These are phyloP conservation scores for Hansenula sp. DNA, from an alignment of 1,139 yeast species.

Conservation along the genomic window DNA sequence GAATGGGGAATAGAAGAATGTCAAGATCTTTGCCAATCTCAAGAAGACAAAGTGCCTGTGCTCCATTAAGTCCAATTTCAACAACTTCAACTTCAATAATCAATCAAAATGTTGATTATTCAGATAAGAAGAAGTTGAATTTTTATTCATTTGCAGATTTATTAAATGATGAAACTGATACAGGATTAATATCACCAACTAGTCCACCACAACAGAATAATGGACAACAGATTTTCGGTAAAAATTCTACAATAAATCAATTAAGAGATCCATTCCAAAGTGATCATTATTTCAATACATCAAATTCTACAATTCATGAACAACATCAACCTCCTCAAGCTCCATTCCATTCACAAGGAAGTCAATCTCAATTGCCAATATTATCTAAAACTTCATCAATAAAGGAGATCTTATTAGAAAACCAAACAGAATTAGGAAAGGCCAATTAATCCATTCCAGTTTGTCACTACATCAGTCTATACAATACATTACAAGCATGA, in stretches of 20 bases:
- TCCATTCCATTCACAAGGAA: neutral
- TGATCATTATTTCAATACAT: neutral
- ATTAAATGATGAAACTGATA: conserved; percentile 16
- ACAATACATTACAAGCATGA: too few species aligned
- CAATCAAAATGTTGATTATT: conserved; percentile 14
- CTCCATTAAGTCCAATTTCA: conserved; percentile 2
- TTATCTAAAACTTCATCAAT: conserved; percentile 2
- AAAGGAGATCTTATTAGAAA: conserved; percentile 3
- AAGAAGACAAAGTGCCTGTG: conserved; percentile 4
- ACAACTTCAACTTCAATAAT: neutral
- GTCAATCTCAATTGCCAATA: neutral
- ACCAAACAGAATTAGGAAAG: neutral
- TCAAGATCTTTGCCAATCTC: conserved; percentile 3
- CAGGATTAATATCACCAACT: neutral
- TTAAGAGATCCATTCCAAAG: conserved; percentile 1
- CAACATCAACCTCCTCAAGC: neutral
- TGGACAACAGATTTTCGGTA: neutral
- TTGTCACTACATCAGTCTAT: too few species aligned
- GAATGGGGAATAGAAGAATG: conserved; percentile 1
- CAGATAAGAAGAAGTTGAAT: conserved; percentile 20
- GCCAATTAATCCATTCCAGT: neutral
- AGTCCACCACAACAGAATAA: conserved; percentile 1
- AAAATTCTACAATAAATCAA: neutral
- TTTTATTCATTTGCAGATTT: conserved; percentile 23
- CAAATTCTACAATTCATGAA: neutral